Base-by-base conservation (phyloP, 495 filamentous ascomycete genomes). In the Penicillium coprophilum region DNA sequence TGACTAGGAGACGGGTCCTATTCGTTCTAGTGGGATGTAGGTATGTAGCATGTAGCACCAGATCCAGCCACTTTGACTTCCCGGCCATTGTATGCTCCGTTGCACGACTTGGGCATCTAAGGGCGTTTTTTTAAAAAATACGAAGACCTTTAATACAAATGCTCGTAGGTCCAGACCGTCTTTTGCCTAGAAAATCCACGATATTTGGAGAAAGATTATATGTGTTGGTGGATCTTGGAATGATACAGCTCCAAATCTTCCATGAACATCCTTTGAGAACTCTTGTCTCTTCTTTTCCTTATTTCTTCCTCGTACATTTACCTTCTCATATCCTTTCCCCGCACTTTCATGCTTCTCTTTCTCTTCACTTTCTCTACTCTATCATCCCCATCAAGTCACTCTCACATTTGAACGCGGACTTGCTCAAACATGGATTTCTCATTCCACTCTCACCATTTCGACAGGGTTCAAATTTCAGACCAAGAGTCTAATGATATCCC, bases 401-500 rank as follows among this genome's bases (percentile, higher is more conserved):
- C 15, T 28, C 11, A 4, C 24, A 28, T 4, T 13, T 27, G 43
- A 13, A 46, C 13, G 6, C 13, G 6, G 46, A 11, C 31, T 49
- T 30, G 3, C 19, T 21, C 12, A 24, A 19, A 30, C 49, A 73
- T 73, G 71, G 57, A 70, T 51, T 57, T 21, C 36, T 64, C 66
- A 36, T 53, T 58, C 23, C 31, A 52, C 24, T 49, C 62, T 31
- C 53, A 60, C 46, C 50, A 52, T 40, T 62, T 57, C 24, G 53
- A 54, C 44, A 30, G 61, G 46, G 62, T 58, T 57, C 64, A 67
- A 44, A 56, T 66, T 39, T 50, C 71, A 61, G 62, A 60, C 56
- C 68, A 64, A 21, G 64, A 62, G 53, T 59, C 57, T 45, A 56
- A 58, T 9, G 54, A 55, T 32, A 53, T 50, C 30, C 47, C 46